Conservation (phyloP, 2,329 filamentous ascomycete genomes). For the Nigrospora sphaerica region DNA sequence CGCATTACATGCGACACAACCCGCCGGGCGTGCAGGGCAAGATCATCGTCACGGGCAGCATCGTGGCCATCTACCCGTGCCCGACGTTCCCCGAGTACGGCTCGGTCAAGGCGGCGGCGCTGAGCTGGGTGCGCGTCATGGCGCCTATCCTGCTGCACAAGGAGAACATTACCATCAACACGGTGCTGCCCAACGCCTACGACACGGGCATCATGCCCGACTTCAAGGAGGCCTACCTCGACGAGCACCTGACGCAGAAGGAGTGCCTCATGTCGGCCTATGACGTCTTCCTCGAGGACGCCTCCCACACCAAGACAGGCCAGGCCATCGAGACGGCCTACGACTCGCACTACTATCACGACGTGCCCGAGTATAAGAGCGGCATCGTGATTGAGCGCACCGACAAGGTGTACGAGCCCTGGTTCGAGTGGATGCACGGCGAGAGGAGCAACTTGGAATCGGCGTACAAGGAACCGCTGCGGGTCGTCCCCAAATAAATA, state of each 20-base stretch:
- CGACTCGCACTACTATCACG: conserved; percentile 4
- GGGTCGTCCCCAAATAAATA: neutral
- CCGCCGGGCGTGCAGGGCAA: conserved; percentile 3
- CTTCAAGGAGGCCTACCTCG: conserved; percentile 6
- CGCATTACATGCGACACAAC: conserved; percentile 11
- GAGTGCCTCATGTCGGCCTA: conserved; percentile 7
- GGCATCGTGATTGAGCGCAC: conserved; percentile 8
- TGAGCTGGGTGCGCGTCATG: conserved; percentile 5
- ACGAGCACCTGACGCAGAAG: conserved; percentile 8
- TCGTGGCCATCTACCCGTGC: conserved; percentile 6
- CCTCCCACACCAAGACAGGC: conserved; percentile 5
- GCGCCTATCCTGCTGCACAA: conserved; percentile 8
- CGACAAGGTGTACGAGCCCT: conserved; percentile 12
- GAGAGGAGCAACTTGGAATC: conserved; percentile 7
- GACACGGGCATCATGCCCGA: conserved; percentile 9
- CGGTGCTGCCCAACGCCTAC: conserved; percentile 7
- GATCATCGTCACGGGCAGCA: conserved; percentile 10
- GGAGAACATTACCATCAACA: conserved; percentile 11
- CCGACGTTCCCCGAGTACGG: conserved; percentile 9
- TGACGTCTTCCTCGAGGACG: conserved; percentile 9
- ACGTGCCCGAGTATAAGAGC: conserved; percentile 9
- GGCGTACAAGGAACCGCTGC: neutral
- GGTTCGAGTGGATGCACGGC: conserved; percentile 12
- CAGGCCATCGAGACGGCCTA: conserved; percentile 10
- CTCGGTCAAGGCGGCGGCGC: conserved; percentile 6